These are phyloP conservation scores for Penicillium oxalicum DNA, from an alignment of 2,329 filamentous ascomycete species.

Conservation along the genomic window DNA sequence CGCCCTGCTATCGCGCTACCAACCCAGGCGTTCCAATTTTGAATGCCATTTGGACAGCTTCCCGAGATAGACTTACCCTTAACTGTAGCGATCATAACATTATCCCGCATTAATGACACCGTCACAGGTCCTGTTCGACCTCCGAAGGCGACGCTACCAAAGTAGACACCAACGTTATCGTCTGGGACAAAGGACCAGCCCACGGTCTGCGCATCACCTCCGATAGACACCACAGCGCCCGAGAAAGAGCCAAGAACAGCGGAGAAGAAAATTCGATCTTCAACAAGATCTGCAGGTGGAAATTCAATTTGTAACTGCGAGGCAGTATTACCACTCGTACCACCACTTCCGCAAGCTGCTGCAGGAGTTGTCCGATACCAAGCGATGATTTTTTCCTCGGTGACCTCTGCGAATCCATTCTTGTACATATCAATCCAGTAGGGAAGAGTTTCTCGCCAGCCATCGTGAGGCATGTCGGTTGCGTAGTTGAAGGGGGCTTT, in stretches of 20 bases:
- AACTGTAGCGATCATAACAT: neutral
- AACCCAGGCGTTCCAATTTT: conserved; percentile 7
- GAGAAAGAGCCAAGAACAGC: neutral
- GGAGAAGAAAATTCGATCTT: conserved; percentile 1
- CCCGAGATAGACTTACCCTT: neutral
- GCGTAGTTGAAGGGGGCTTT: conserved; percentile 38
- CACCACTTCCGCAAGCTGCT: no score
- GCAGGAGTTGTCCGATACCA: conserved; percentile 3
- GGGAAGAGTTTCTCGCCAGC: conserved; percentile 26
- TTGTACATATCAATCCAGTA: conserved; percentile 33
- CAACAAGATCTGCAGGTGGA: neutral
- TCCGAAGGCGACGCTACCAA: neutral
- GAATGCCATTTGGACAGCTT: neutral
- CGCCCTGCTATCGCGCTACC: neutral
- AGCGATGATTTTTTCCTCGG: conserved; percentile 8
- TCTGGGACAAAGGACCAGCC: neutral
- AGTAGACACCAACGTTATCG: neutral
- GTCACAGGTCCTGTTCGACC: neutral
- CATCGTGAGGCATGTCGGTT: conserved; percentile 22
- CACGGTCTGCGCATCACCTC: neutral
- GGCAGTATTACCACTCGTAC: neutral
- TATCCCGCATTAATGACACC: neutral
- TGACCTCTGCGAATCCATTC: conserved; percentile 13
- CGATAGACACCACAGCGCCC: neutral
- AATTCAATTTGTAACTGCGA: conserved; percentile 3